Evolutionary conservation across 2,329 filamentous ascomycete species (phyloP), one percentile per base, ranked within the genome.

Genomic region (Pseudogymnoascus verrucosus): DNA sequence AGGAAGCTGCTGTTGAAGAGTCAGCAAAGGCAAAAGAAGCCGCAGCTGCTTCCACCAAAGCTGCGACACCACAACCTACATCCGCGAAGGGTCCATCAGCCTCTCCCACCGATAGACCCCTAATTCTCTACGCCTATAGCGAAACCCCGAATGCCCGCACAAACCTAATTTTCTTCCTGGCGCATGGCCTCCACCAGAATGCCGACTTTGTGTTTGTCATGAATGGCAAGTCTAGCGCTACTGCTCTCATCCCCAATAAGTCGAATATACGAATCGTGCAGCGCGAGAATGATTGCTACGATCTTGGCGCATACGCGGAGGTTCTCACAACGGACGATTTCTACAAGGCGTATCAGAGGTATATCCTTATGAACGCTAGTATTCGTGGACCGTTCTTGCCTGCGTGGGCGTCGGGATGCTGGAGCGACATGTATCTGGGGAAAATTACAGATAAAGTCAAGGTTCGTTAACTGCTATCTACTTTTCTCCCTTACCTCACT

Each of bases 141-240:
- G 68, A 71, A 40, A 68, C 70, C 3, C 60, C 66, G 16, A 59
- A 62, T 19, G 67, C 71, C 11, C 67, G 68, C 14, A 42, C 60
- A 14, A 73, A 72, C 60, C 61, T 72, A 51, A 39, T 69, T 21
- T 73, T 70, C 65, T 73, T 71, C 51, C 63, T 72, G 34, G 63
- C 64, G 2, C 70, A 72, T 63, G 70, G 65, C 21, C 63, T 72
- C n/a, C 70, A 73, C 34, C 68, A 40, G 14, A 65, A 65, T 4
- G 70, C 71, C 2, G 70, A 72, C 61, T 71, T 71, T 51, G 23
- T 72, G 31, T 72, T 72, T 62, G 70, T 72, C 57, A 31, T 72
- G 10, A 72, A 72, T 39, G 71, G 70, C 19, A 57, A 68, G 2
- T 69, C 70, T 6, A 54, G 69, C 36, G 67, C 64, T 2, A 36